These are phyloP conservation scores for Kwoniella pini DNA, from an alignment of 768 basidiomycete genomes.

Conservation along the genomic window DNA sequence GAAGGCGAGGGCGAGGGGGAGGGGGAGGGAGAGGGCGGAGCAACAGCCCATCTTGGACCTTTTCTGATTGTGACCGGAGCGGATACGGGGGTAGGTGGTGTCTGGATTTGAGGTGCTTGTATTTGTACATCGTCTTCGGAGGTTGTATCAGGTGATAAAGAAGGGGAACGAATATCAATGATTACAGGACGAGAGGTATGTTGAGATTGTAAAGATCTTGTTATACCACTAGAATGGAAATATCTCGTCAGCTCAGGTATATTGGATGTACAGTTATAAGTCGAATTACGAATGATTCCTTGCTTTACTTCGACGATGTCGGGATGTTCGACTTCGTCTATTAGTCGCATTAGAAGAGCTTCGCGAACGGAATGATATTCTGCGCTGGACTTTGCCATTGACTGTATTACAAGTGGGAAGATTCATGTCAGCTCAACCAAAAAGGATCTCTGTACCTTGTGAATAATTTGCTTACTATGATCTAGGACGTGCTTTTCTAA, in stretches of 20 bases:
- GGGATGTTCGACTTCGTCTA: not conserved
- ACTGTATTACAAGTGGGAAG: not conserved
- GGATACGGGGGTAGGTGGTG: not conserved
- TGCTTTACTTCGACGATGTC: too few species aligned
- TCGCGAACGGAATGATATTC: not conserved
- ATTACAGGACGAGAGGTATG: not conserved
- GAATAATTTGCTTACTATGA: conserved; percentile 9
- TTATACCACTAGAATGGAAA: not conserved
- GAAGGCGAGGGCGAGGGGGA: not conserved
- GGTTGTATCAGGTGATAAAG: conserved; percentile 13
- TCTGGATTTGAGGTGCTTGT: not conserved
- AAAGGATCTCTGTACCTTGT: too few species aligned
- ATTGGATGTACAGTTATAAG: too few species aligned
- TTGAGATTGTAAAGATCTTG: not conserved
- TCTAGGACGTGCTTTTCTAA: conserved; percentile 10
- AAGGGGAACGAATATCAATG: conserved; percentile 7
- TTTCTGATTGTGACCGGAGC: not conserved
- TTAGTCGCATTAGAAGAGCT: not conserved
- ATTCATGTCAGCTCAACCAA: too few species aligned
- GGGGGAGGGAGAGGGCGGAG: not conserved
- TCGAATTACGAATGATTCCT: too few species aligned
- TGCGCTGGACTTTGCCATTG: not conserved
- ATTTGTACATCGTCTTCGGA: not conserved
- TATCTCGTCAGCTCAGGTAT: conserved; percentile 9
- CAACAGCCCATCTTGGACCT: conserved; percentile 11